Conservation (phyloP, 1,284 basidiomycete genomes). For the Tranzscheliella williamsii region DNA sequence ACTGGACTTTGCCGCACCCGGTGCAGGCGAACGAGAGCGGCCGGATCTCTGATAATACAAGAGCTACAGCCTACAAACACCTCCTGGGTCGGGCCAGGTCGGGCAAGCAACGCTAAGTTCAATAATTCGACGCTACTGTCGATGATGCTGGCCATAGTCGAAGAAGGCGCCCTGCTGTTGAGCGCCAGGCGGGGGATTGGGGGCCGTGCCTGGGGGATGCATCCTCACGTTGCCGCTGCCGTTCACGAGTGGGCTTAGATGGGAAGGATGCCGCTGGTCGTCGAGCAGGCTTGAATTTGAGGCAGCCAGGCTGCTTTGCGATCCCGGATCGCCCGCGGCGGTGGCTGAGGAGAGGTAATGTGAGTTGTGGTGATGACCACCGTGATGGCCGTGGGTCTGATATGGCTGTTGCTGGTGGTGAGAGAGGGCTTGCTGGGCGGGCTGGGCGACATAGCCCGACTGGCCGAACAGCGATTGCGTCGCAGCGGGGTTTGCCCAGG, state of each 20-base stretch:
- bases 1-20: too few relatives aligned
- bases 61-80: too few relatives aligned
- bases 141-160: slow-evolving; percentile 7
- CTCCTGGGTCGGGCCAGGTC: too few relatives aligned
- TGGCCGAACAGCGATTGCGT: slow-evolving; percentile 27
- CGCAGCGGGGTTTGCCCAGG: slow-evolving; percentile 22
- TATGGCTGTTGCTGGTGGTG: slow-evolving; percentile 25
- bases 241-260: slow-evolving; percentile 30
- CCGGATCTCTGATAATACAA: too few relatives aligned
- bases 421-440: slow-evolving; percentile 8
- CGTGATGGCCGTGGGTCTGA: slow-evolving; percentile 26
- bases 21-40: too few relatives aligned
- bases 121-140: too few relatives aligned
- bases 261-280: slow-evolving; percentile 27
- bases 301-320: slow-evolving; percentile 15
- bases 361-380: slow-evolving; percentile 11
- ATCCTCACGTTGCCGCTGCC: slow-evolving; percentile 22
- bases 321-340: not conserved
- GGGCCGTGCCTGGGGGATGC: slow-evolving; percentile 14
- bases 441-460: slow-evolving; percentile 9
- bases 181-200: slow-evolving; percentile 7
- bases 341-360: slow-evolving; percentile 18
- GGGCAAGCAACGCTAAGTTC: too few relatives aligned
- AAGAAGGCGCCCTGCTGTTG: slow-evolving; percentile 20
- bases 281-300: slow-evolving; percentile 21